These are phyloP conservation scores for Ustilago loliicola DNA, from an alignment of 1,284 basidiomycete species.

Conservation along the genomic window DNA sequence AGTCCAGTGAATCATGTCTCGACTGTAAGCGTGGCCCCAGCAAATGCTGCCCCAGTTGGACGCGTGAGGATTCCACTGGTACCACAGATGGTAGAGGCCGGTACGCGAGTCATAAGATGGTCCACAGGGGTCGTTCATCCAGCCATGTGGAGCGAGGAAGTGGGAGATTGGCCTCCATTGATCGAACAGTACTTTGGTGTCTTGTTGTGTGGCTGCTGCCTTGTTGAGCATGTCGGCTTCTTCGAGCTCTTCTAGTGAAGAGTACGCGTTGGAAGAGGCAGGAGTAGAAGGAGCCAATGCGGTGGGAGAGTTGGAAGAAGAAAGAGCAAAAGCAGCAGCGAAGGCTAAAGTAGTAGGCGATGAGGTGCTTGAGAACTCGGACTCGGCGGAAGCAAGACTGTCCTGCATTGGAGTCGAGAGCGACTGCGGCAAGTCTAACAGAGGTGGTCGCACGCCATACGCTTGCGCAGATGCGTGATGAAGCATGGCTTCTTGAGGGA, in stretches of 20 bases:
- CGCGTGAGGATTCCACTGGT: constrained; percentile 57
- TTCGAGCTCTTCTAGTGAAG: constrained; percentile 23
- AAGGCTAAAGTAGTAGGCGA: constrained; percentile 21
- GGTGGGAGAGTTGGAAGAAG: constrained; percentile 9
- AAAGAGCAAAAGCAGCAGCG: constrained; percentile 14
- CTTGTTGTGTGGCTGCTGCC: neutral
- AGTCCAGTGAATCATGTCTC: constrained; percentile 57
- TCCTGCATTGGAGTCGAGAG: neutral
- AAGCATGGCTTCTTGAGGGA: neutral
- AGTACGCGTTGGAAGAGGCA: constrained; percentile 27
- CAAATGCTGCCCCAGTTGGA: constrained; percentile 61
- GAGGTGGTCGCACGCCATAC: constrained; percentile 14
- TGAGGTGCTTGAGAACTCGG: constrained; percentile 17
- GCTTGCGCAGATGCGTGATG: neutral
- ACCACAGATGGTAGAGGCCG: constrained; percentile 55
- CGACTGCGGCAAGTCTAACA: constrained; percentile 14
- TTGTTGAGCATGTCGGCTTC: constrained; percentile 27
- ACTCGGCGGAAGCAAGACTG: constrained; percentile 14
- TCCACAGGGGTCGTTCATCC: constrained; percentile 63
- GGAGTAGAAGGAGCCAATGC: constrained; percentile 18
- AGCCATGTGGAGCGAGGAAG: constrained; percentile 57
- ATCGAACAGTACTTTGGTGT: constrained; percentile 20
- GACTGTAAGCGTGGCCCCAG: constrained; percentile 56
- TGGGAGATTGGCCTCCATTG: constrained; percentile 55
- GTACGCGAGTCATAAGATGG: constrained; percentile 52